phyloP scores from a whole-genome alignment of 352 stramenopile species.

The Phytophthora fragariaefolia region DNA sequence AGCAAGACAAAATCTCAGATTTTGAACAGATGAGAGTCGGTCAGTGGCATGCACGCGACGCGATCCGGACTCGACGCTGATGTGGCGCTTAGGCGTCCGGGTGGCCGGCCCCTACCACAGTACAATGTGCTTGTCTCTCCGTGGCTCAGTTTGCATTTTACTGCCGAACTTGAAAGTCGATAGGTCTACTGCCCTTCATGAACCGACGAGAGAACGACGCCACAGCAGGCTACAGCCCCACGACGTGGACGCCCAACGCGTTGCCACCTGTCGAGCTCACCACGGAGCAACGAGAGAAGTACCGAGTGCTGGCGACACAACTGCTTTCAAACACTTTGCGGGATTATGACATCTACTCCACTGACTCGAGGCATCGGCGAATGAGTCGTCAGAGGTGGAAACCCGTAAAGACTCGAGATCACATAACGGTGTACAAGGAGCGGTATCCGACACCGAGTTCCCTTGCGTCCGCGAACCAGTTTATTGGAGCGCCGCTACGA shows the following conservation, averaged over 20 bases:
- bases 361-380: constrained; percentile 35
- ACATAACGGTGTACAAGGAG: constrained; percentile 48
- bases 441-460: constrained; percentile 32
- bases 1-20: constrained; percentile 25
- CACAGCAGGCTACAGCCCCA: constrained; percentile 24
- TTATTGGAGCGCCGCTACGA: constrained; percentile 12
- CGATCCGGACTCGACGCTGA: constrained; percentile 5
- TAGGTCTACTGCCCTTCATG: constrained; percentile 1
- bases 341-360: constrained; percentile 42
- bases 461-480: constrained; percentile 11
- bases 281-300: constrained; percentile 30
- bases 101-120: constrained; percentile 11
- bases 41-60: constrained; percentile 11
- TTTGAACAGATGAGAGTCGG: constrained; percentile 21
- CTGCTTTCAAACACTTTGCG: constrained; percentile 37
- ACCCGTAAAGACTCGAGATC: constrained; percentile 33
- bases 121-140: not conserved
- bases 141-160: constrained; percentile 35
- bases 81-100: constrained; percentile 16
- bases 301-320: constrained; percentile 32
- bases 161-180: constrained; percentile 14
- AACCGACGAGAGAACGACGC: constrained; percentile 17
- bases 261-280: constrained; percentile 31
- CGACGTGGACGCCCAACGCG: constrained; percentile 34
- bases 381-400: constrained; percentile 45